These are phyloP conservation scores for Penicillium paneum DNA, from an alignment of 2,329 filamentous ascomycete species.

Conservation along the genomic window DNA sequence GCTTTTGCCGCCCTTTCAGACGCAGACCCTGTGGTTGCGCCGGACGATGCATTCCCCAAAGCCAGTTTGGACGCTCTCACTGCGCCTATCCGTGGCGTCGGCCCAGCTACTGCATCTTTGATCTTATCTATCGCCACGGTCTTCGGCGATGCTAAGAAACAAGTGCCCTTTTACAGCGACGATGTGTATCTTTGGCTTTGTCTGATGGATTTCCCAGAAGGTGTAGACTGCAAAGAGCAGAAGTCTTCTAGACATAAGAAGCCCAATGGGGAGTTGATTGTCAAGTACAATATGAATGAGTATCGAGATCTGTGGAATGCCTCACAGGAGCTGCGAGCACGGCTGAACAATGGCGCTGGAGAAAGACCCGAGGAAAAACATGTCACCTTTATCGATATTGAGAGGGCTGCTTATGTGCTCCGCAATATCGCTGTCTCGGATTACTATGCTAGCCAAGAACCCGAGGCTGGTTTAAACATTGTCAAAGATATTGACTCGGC, in stretches of 20 bases:
- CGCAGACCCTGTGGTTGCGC: not conserved
- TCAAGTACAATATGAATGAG: conserved; percentile 43
- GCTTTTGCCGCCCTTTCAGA: conserved; percentile 28
- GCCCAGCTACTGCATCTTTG: conserved; percentile 43
- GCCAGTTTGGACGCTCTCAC: conserved; percentile 33
- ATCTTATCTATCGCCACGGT: conserved; percentile 36
- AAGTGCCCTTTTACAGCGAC: conserved; percentile 45
- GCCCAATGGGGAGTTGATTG: conserved; percentile 30
- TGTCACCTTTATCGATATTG: conserved; percentile 34
- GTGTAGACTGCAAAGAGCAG: not conserved
- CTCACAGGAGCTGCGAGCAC: conserved; percentile 18
- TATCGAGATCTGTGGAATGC: conserved; percentile 36
- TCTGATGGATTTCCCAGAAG: conserved; percentile 22
- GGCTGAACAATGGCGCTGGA: conserved; percentile 21
- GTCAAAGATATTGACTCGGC: not conserved
- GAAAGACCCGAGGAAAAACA: not conserved
- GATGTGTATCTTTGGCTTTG: conserved; percentile 43
- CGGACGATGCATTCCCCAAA: conserved; percentile 29
- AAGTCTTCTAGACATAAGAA: conserved; percentile 15
- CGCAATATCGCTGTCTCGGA: conserved; percentile 32
- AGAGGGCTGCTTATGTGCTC: conserved; percentile 40
- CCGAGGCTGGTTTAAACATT: not conserved
- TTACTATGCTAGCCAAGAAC: conserved; percentile 1
- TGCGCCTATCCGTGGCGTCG: conserved; percentile 40
- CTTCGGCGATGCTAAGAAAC: not conserved